A percentile compares a stretch with the other conserved stretches of the same genome.
Evolutionary conservation across 768 basidiomycete genomes (phyloP).

Genomic region (Rhodotorula graminis): DNA sequence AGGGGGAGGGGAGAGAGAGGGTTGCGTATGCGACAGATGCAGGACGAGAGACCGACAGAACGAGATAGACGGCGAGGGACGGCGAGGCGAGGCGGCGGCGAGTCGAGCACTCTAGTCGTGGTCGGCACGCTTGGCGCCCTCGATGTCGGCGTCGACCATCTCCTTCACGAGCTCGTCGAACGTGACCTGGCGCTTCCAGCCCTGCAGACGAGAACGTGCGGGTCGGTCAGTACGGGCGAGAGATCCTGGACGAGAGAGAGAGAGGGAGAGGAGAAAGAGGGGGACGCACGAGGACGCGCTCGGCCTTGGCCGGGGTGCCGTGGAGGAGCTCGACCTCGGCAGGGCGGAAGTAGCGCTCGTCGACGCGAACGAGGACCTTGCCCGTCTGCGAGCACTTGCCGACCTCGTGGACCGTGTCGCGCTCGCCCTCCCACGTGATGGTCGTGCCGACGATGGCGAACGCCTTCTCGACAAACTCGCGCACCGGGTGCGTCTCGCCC

Average conservation of each 20-base stretch:
- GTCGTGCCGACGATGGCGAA: conserved; percentile 65
- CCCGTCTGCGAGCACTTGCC: conserved; percentile 67
- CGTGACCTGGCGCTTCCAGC: conserved; percentile 81
- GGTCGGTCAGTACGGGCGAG: too few relatives aligned
- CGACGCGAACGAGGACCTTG: conserved; percentile 73
- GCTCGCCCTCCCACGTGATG: conserved; percentile 72
- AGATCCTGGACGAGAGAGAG: too few relatives aligned
- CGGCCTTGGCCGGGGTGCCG: conserved; percentile 86
- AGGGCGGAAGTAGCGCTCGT: conserved; percentile 69
- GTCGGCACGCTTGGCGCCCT: conserved; percentile 47
- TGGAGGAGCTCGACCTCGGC: conserved; percentile 62
- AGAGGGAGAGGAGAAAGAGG: too few relatives aligned
- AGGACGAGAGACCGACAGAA: neutral
- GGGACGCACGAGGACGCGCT: conserved; percentile 57
- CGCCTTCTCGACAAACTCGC: conserved; percentile 85
- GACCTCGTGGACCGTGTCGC: conserved; percentile 61
- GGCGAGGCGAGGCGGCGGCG: too few relatives aligned
- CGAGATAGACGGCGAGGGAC: neutral
- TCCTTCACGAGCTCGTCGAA: conserved; percentile 82
- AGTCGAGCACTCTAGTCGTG: conserved; percentile 16
- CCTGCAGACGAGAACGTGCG: conserved; percentile 41
- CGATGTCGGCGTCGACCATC: conserved; percentile 82
- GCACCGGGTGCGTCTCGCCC: conserved; percentile 90
- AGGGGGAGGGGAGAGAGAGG: neutral
- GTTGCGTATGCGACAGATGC: neutral